These are phyloP conservation scores for Cordia subcordata DNA, from an alignment of 257 asterid genomes.

Conservation along the genomic window DNA sequence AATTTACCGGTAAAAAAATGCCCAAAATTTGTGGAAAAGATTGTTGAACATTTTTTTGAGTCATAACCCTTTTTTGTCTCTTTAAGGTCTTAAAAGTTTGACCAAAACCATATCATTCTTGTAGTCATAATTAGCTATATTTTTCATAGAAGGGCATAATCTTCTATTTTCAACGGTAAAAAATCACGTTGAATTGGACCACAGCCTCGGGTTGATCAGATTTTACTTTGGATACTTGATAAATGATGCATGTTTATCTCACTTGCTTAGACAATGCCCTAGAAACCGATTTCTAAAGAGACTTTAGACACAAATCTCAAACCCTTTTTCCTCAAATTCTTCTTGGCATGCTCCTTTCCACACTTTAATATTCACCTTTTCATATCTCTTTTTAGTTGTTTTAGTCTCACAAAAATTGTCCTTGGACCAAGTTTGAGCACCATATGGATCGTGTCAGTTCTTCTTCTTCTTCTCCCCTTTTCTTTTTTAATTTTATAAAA, in stretches of 20 bases:
- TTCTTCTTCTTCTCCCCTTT: background rate
- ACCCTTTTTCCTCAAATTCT: constrained; percentile 34
- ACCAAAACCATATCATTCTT: constrained; percentile 9
- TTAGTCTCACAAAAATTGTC: constrained; percentile 6
- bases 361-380: constrained; percentile 27
- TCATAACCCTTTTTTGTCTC: too few species aligned
- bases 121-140: too few species aligned
- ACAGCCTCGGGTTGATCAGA: background rate
- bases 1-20: too few species aligned
- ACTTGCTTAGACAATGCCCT: constrained; percentile 12
- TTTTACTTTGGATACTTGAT: constrained; percentile 31
- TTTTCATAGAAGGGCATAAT: constrained; percentile 5
- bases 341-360: constrained; percentile 8
- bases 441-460: constrained; percentile 24
- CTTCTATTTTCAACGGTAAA: constrained; percentile 21
- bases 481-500: too few species aligned
- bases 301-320: constrained; percentile 31
- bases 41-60: too few species aligned
- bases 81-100: constrained; percentile 10
- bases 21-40: too few species aligned
- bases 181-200: constrained; percentile 10
- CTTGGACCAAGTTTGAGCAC: constrained; percentile 5
- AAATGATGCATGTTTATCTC: constrained; percentile 7
- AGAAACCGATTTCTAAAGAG: constrained; percentile 24
- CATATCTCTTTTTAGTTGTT: constrained; percentile 5